Conservation (phyloP, 140 eudicot species). For the Cichorium intybus region DNA sequence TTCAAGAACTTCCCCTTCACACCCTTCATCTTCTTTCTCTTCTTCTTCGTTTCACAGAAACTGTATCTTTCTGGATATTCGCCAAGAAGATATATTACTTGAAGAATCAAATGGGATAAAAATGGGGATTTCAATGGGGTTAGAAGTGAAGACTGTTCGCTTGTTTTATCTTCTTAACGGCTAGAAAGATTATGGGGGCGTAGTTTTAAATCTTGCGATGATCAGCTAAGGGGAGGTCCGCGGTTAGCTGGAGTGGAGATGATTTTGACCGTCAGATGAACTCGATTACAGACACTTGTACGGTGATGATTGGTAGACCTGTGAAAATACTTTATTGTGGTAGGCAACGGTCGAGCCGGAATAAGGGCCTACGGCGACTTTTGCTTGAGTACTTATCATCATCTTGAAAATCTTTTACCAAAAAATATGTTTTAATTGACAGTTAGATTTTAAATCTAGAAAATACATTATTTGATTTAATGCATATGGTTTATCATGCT, state of each 20-base stretch:
- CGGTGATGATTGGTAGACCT: not conserved
- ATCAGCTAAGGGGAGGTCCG: conserved; percentile 26
- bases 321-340: not conserved
- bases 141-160: conserved; percentile 18
- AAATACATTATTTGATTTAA: not conserved
- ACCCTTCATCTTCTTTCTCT: conserved; percentile 43
- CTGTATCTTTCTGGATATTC: conserved; percentile 7
- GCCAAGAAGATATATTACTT: conserved; percentile 2
- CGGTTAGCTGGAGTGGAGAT: conserved; percentile 15
- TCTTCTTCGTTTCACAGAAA: conserved; percentile 5
- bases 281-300: not conserved
- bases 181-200: conserved; percentile 26
- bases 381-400: conserved; percentile 9
- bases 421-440: not conserved
- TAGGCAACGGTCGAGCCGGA: conserved; percentile 33
- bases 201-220: conserved; percentile 23
- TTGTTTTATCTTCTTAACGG: conserved; percentile 41
- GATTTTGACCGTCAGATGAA: conserved; percentile 27
- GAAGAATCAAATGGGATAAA: conserved; percentile 24
- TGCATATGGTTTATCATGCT: too few species aligned
- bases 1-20: conserved; percentile 68
- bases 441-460: not conserved
- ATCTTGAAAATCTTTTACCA: not conserved
- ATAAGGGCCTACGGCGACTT: conserved; percentile 14
- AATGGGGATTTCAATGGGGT: conserved; percentile 25